Percentiles rank a stretch among this genome's conserved stretches.
Conservation (phyloP, 371 early-diverging fungal genomes). For the Mortierella polycephala region DNA sequence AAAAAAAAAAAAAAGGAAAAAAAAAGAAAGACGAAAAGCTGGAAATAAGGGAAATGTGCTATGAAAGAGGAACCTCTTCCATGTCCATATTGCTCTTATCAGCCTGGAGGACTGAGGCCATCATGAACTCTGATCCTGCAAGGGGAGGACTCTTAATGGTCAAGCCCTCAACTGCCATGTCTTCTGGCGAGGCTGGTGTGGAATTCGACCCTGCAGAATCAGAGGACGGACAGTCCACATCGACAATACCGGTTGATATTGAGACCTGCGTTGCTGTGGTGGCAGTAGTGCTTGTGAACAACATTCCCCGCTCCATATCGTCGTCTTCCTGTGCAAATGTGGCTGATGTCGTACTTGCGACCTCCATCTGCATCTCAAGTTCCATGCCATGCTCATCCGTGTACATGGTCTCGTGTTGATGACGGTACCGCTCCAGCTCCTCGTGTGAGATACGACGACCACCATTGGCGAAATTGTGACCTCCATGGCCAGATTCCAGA, state of each 20-base stretch:
- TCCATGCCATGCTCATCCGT: constrained; percentile 25
- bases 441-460: constrained; percentile 42
- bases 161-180: constrained; percentile 43
- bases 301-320: constrained; percentile 7
- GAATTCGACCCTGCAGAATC: background rate
- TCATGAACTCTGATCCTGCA: constrained; percentile 4
- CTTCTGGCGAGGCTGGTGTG: constrained; percentile 24
- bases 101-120: background rate
- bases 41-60: background rate
- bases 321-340: constrained; percentile 10
- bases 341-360: constrained; percentile 1
- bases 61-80: constrained; percentile 49
- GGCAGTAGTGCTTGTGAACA: background rate
- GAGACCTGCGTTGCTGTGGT: constrained; percentile 7
- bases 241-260: constrained; percentile 9
- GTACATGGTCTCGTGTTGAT: constrained; percentile 57
- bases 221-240: constrained; percentile 23
- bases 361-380: constrained; percentile 28
- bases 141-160: constrained; percentile 41
- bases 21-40: constrained; percentile 1
- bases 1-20: constrained; percentile 13
- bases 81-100: constrained; percentile 33
- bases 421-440: constrained; percentile 55
- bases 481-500: constrained; percentile 41
- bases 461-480: background rate